phyloP scores from a whole-genome alignment of 768 basidiomycete genomes.

The Boletus patriciae region DNA sequence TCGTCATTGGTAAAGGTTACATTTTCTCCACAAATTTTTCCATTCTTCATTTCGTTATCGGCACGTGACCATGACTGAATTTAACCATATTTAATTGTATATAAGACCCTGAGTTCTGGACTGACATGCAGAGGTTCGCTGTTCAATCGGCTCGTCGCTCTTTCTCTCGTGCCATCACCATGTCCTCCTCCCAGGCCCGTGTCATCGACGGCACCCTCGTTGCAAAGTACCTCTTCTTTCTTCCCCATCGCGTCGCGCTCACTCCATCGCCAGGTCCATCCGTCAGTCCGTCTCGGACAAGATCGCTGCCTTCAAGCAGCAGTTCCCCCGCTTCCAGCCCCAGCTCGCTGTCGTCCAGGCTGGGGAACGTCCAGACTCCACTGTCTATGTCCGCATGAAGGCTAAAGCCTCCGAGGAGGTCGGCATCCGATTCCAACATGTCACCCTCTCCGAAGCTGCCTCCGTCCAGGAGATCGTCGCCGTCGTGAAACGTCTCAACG shows the following conservation, averaged over 20 bases:
- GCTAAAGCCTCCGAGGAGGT: slow-evolving; percentile 92
- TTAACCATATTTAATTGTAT: background rate
- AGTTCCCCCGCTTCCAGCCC: slow-evolving; percentile 86
- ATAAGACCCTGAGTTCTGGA: background rate
- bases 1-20: slow-evolving; percentile 21
- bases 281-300: slow-evolving; percentile 71
- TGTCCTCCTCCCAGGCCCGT: slow-evolving; percentile 46
- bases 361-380: slow-evolving; percentile 87
- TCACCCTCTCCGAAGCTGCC: slow-evolving; percentile 68
- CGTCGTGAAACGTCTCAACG: slow-evolving; percentile 78
- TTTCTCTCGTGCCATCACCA: slow-evolving; percentile 31
- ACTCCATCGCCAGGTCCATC: slow-evolving; percentile 58
- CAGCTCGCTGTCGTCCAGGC: slow-evolving; percentile 92
- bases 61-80: slow-evolving; percentile 23
- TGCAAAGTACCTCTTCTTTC: slow-evolving; percentile 63
- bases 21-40: background rate
- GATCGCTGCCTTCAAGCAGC: slow-evolving; percentile 62
- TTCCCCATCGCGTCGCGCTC: slow-evolving; percentile 14
- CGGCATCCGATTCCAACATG: slow-evolving; percentile 84
- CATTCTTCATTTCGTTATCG: background rate
- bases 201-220: slow-evolving; percentile 83
- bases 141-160: background rate
- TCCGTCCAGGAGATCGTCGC: slow-evolving; percentile 73
- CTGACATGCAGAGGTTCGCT: slow-evolving; percentile 7
- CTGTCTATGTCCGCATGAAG: slow-evolving; percentile 97